Conservation (phyloP, 108 stramenopile species). For the Epipyxis sp. region DNA sequence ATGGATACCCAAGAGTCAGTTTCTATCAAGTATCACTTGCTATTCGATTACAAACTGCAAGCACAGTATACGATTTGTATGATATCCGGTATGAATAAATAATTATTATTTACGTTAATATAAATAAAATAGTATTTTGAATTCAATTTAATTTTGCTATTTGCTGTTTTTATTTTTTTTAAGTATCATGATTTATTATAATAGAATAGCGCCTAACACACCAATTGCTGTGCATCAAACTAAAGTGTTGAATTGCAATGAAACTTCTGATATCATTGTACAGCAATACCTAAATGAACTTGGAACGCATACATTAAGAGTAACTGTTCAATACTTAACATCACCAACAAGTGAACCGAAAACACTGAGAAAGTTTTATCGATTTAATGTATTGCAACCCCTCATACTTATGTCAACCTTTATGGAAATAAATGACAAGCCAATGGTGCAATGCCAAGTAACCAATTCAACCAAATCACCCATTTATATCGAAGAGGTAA, state of each 20-base stretch:
- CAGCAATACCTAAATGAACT: constrained; percentile 9
- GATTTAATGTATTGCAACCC: constrained; percentile 25
- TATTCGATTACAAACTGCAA: constrained; percentile 24
- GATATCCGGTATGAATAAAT: not conserved
- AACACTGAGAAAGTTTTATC: constrained; percentile 27
- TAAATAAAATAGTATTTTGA: too few relatives aligned
- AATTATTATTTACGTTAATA: not conserved
- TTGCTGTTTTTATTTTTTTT: too few relatives aligned
- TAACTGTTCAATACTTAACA: constrained; percentile 18
- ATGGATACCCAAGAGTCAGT: constrained; percentile 15
- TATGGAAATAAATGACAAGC: constrained; percentile 17
- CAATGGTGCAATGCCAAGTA: constrained; percentile 33
- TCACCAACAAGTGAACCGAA: not conserved
- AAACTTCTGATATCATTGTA: constrained; percentile 8
- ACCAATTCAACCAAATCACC: constrained; percentile 31
- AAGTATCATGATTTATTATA: too few relatives aligned
- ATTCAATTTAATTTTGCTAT: too few relatives aligned
- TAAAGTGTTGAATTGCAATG: not conserved
- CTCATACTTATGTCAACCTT: constrained; percentile 9
- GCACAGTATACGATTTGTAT: not conserved
- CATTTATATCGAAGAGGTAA: constrained; percentile 27
- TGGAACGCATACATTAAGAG: constrained; percentile 30
- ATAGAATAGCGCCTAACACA: too few relatives aligned
- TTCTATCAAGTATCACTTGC: constrained; percentile 15
- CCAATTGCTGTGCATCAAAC: too few relatives aligned